phyloP scores from a whole-genome alignment of 2,329 filamentous ascomycete species.

The Fonsecaea nubica region DNA sequence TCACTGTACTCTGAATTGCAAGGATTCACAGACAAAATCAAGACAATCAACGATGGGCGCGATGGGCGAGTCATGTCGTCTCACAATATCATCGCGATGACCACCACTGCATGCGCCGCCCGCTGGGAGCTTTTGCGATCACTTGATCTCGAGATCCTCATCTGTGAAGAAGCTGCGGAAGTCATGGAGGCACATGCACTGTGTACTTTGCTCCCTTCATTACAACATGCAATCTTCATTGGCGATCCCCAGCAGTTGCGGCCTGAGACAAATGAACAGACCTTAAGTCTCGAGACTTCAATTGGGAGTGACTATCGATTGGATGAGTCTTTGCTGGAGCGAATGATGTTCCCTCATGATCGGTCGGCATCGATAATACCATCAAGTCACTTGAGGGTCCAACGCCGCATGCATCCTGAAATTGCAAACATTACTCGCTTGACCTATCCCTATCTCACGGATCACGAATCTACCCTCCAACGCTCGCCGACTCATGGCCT shows the following conservation, averaged over 20 bases:
- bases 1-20: slow-evolving; percentile 26
- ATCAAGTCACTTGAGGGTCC: slow-evolving; percentile 39
- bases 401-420: slow-evolving; percentile 45
- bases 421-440: slow-evolving; percentile 42
- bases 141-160: slow-evolving; percentile 50
- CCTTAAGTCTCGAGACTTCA: slow-evolving; percentile 59
- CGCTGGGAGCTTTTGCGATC: slow-evolving; percentile 38
- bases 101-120: slow-evolving; percentile 43
- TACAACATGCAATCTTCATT: slow-evolving; percentile 66
- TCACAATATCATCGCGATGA: slow-evolving; percentile 43
- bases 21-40: slow-evolving; percentile 31
- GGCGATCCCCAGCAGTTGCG: slow-evolving; percentile 45
- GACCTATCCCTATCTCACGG: slow-evolving; percentile 43
- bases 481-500: slow-evolving; percentile 36
- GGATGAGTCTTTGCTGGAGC: slow-evolving; percentile 68
- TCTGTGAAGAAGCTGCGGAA: slow-evolving; percentile 74
- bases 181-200: slow-evolving; percentile 69
- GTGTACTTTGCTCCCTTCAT: slow-evolving; percentile 63
- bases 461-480: slow-evolving; percentile 31
- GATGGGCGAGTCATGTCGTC: slow-evolving; percentile 38
- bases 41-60: slow-evolving; percentile 33
- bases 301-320: slow-evolving; percentile 60
- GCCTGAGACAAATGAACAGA: slow-evolving; percentile 45
- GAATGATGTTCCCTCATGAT: slow-evolving; percentile 50
- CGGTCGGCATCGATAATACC: slow-evolving; percentile 34